These are phyloP conservation scores for Crataegus laevigata DNA, from an alignment of 306 rosid species.

Conservation along the genomic window DNA sequence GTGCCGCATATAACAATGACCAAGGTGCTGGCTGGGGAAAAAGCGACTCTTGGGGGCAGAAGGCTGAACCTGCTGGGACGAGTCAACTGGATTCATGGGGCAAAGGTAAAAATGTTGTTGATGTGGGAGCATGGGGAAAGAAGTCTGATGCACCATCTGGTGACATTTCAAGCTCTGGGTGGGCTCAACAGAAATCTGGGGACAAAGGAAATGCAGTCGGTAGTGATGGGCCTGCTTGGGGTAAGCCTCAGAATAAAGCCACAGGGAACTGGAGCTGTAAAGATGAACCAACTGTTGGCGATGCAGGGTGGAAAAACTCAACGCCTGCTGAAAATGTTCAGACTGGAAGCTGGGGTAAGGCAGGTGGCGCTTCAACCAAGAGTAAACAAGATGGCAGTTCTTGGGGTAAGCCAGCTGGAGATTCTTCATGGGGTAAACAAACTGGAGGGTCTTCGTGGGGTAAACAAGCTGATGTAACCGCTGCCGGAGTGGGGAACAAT, in stretches of 20 bases:
- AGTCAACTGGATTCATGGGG: constrained; percentile 26
- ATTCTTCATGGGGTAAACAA: constrained; percentile 25
- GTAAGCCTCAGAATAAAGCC: constrained; percentile 9
- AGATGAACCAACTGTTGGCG: constrained; percentile 8
- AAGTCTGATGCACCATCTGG: constrained; percentile 12
- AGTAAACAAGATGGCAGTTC: neutral
- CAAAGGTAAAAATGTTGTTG: constrained; percentile 20
- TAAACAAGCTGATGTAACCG: constrained; percentile 1
- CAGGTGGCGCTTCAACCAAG: constrained; percentile 1
- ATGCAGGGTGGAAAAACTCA: constrained; percentile 14
- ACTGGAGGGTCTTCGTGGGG: neutral
- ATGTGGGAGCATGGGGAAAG: constrained; percentile 24
- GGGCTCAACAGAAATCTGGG: constrained; percentile 15
- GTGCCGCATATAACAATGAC: constrained; percentile 20
- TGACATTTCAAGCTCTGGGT: constrained; percentile 2
- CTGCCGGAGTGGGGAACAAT: neutral
- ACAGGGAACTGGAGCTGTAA: constrained; percentile 7
- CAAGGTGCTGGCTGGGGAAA: constrained; percentile 51
- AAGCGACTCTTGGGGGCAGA: constrained; percentile 34
- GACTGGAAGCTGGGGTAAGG: neutral
- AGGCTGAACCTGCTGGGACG: constrained; percentile 21
- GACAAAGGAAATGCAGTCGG: constrained; percentile 6
- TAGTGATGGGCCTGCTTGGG: constrained; percentile 20
- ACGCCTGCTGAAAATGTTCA: neutral
- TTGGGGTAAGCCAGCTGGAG: constrained; percentile 10